These are phyloP conservation scores for Aphanomyces cochlioides DNA, from an alignment of 352 stramenopile genomes.

Conservation along the genomic window DNA sequence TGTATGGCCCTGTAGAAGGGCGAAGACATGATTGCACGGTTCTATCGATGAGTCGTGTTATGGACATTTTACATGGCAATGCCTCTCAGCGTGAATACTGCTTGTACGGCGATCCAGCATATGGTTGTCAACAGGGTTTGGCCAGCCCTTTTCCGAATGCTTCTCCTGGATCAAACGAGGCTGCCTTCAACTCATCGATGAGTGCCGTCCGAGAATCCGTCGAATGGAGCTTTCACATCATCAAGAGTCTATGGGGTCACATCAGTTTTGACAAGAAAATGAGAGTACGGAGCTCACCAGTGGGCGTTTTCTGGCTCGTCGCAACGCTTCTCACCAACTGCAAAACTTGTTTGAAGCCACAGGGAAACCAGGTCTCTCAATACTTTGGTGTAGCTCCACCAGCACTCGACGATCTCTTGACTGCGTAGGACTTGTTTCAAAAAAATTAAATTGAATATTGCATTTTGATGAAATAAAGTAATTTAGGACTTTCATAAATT, in stretches of 20 bases:
- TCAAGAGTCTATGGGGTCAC: neutral
- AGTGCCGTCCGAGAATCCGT: constrained; percentile 3
- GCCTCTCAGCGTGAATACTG: neutral
- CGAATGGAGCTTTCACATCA: constrained; percentile 9
- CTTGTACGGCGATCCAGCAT: constrained; percentile 1
- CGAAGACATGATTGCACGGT: constrained; percentile 4
- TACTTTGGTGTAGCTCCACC: constrained; percentile 2
- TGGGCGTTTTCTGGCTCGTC: neutral
- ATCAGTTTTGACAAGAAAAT: neutral
- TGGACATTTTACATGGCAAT: neutral
- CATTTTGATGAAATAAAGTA: too few relatives aligned
- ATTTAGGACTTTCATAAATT: too few relatives aligned
- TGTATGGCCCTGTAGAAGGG: constrained; percentile 8
- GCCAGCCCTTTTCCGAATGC: neutral
- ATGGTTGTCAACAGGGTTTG: neutral
- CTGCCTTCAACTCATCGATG: constrained; percentile 1
- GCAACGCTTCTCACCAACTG: constrained; percentile 7
- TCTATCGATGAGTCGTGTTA: neutral
- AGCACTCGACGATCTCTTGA: constrained; percentile 2
- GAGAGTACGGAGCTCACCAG: neutral
- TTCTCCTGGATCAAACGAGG: neutral
- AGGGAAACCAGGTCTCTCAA: constrained; percentile 1
- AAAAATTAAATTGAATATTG: too few relatives aligned
- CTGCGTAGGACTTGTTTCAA: too few relatives aligned
- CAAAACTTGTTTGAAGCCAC: constrained; percentile 2